Percentiles rank a stretch among this genome's conserved stretches.
Conservation (phyloP, 2,329 filamentous ascomycete genomes). For the Colletotrichum sp. region DNA sequence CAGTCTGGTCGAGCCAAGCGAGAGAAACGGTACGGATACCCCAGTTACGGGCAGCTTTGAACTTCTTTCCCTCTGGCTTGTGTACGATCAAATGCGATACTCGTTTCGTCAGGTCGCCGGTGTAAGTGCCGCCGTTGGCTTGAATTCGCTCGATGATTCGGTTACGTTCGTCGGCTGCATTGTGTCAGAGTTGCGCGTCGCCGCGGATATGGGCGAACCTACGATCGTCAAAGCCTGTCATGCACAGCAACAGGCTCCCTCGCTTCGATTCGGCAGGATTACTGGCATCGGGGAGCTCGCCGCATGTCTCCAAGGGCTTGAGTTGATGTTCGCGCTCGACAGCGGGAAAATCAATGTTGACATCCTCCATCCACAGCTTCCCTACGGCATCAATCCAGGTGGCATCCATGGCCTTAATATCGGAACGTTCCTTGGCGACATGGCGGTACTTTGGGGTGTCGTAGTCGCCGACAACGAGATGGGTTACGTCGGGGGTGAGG, state of each 20-base stretch:
- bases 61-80: conserved; percentile 85
- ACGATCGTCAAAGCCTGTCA: conserved; percentile 63
- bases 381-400: conserved; percentile 85
- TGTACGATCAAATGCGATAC: conserved; percentile 89
- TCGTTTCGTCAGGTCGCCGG: conserved; percentile 82
- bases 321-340: conserved; percentile 72
- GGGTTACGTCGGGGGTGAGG: conserved; percentile 93
- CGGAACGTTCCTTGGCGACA: conserved; percentile 86
- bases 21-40: conserved; percentile 77
- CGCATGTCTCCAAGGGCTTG: conserved; percentile 63
- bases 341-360: conserved; percentile 71
- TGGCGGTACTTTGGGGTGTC: conserved; percentile 95
- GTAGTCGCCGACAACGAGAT: conserved; percentile 88
- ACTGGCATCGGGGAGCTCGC: conserved; percentile 29
- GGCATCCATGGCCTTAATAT: conserved; percentile 82
- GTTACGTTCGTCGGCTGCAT: conserved; percentile 66
- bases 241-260: conserved; percentile 53
- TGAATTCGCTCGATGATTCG: conserved; percentile 71
- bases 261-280: conserved; percentile 38
- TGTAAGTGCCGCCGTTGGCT: conserved; percentile 80
- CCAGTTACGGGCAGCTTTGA: conserved; percentile 85
- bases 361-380: conserved; percentile 79
- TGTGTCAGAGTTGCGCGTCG: not conserved
- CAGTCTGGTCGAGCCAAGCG: conserved; percentile 85
- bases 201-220: conserved; percentile 18